Evolutionary conservation across 331 rosid genomes (phyloP), one percentile per base, ranked within the genome.

Genomic region (Malus hybrid): DNA sequence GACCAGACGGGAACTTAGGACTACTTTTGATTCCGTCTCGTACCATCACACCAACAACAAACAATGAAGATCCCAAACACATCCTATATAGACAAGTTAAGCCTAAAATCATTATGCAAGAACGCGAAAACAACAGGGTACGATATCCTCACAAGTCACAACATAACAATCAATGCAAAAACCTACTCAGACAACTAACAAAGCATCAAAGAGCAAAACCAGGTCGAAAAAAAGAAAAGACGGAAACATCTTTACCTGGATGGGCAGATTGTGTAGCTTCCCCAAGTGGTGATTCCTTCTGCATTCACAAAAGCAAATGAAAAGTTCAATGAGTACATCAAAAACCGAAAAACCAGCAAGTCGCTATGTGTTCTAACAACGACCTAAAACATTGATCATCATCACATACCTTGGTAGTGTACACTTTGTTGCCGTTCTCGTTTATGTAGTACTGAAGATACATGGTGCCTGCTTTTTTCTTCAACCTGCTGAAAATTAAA

Each of bases 231-330:
- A 39, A 39, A 36, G 10, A 10, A 39, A 39, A 3, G 46, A 3
- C 0, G 13, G 13, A 10, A 39, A 39, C 46, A 39, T 39, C 24
- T 68, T 70, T 80, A 91, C 97, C 96, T 71, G 97, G 98, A 82
- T 91, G 97, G 63, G 98, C 98, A 71, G 97, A 93, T 62, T 87
- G 84, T 6, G 98, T 89, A 33, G 88, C 77, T 74, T 78, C 65
- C 68, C 97, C 96, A 6, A 86, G 61, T 18, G 98, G 98, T 2
- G 97, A 75, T 78, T 93, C 97, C 79, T 93, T 93, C 98, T 93
- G 89, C 82, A 82, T 46, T 29, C n/a, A 81, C 4, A 78, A 70
- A 46, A 68, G 26, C 50, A 83, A 61, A 22, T 30, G 16, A 58
- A 33, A 58, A 33, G 74, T n/a, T 36, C 55, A 60, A 15, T 58